These are phyloP conservation scores for Penicillium brevicompactum DNA, from an alignment of 2,329 filamentous ascomycete species.

Conservation along the genomic window DNA sequence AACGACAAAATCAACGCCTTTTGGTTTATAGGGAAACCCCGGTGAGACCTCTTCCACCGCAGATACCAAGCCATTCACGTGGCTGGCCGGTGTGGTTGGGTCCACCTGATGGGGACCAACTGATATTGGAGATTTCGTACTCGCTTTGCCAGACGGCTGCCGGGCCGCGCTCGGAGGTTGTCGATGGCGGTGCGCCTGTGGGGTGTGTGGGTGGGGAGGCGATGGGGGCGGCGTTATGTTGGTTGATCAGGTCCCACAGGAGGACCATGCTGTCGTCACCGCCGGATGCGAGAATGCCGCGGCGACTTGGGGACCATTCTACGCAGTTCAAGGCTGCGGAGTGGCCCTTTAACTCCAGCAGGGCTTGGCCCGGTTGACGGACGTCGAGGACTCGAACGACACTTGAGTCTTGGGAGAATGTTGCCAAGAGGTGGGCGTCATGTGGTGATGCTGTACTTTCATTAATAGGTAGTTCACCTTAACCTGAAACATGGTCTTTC, in stretches of 20 bases:
- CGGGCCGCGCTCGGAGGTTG: constrained; percentile 46
- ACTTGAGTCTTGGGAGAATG: constrained; percentile 90
- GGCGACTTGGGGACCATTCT: constrained; percentile 87
- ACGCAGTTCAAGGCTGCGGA: constrained; percentile 84
- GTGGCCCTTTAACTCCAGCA: constrained; percentile 91
- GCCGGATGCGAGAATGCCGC: constrained; percentile 87
- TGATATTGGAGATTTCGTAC: constrained; percentile 51
- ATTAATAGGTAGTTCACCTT: constrained; percentile 10
- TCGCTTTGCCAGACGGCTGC: constrained; percentile 50
- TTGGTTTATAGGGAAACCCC: constrained; percentile 42
- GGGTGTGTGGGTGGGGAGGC: constrained; percentile 36
- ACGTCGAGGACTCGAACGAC: constrained; percentile 94
- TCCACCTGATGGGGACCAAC: constrained; percentile 48
- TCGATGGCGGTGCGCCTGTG: constrained; percentile 27
- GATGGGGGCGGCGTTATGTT: constrained; percentile 54
- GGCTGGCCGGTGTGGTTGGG: constrained; percentile 35
- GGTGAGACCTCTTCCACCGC: constrained; percentile 49
- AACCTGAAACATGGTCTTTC: constrained; percentile 2
- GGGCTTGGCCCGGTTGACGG: constrained; percentile 89
- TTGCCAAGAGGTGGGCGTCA: constrained; percentile 93
- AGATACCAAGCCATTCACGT: constrained; percentile 48
- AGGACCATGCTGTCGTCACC: constrained; percentile 90
- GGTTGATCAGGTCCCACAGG: constrained; percentile 88
- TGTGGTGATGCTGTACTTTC: constrained; percentile 74
- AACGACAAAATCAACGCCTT: constrained; percentile 5